Base-by-base conservation (phyloP, 352 stramenopile species). In the Phytophthora melonis region DNA sequence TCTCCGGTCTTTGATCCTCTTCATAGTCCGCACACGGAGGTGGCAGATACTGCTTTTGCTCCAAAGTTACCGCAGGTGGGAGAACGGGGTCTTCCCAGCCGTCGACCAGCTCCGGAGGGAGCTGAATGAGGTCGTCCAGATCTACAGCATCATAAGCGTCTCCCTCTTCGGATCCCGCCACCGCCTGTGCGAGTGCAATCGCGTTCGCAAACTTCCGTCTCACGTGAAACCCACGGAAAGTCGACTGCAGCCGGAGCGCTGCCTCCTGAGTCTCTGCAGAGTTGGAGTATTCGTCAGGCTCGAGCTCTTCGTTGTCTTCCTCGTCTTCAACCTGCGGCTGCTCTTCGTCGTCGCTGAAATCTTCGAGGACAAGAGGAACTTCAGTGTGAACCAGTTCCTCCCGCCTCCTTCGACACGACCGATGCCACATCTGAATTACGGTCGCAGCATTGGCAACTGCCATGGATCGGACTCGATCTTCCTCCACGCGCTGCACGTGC, bases 221-320 rank as follows among this genome's bases (percentile, higher is more conserved):
- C 5, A 93, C 80, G 52, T 86, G 74, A 59, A 91, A 93, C 9
- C 87, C 87, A 21, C 87, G 82, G 56, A 89, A 93, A n/a, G 80
- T 83, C 3, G 87, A 93, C 67, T 94, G 87, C 16, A 94, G 73
- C 13, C 82, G 59, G 47, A 70, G 79, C 11, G 84, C 87, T 3
- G 87, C 87, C 13, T 73, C 56, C 3, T 72, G 72, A 45, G n/a
- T 72, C 36, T 39, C 49, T 3, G 27, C 2, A 16, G 47, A 66
- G n/a, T 65, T 47, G 19, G n/a, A 23, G 30, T 52, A 30, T 9
- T 39, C 10, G 13, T 60, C 55, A 2, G 1, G 11, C 13, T 53
- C 43, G 13, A 27, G n/a, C 34, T 25, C 34, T 21, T 60, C 47
- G 2, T 53, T 34, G 5, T 63, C 23, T n/a, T 61, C 60, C n/a